Percentiles rank a stretch among this genome's conserved stretches.
Evolutionary conservation across 2,329 filamentous ascomycete species (phyloP).

Genomic region (Apiospora arundinis): DNA sequence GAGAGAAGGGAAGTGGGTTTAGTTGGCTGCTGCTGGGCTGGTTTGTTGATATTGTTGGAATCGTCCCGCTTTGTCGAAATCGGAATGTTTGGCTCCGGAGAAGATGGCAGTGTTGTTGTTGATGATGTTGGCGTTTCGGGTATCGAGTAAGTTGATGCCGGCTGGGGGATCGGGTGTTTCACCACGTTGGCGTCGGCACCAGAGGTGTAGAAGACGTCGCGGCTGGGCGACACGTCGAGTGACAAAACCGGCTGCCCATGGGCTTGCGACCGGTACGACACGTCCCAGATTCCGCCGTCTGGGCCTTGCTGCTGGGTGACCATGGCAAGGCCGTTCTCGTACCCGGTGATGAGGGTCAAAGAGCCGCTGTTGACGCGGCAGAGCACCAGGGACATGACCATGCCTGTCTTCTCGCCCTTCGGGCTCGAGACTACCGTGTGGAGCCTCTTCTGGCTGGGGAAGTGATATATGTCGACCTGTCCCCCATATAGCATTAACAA

Average conservation of each 20-base stretch:
- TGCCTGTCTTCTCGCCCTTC: constrained; percentile 65
- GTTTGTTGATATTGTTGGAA: not conserved
- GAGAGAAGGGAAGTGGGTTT: constrained; percentile 37
- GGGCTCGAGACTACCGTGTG: constrained; percentile 55
- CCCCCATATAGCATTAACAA: constrained; percentile 21
- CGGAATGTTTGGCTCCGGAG: not conserved
- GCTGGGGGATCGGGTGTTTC: constrained; percentile 70
- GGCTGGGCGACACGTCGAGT: constrained; percentile 59
- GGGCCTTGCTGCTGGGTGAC: constrained; percentile 61
- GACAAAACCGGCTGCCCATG: constrained; percentile 87
- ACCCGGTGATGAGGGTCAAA: constrained; percentile 75
- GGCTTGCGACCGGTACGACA: constrained; percentile 68
- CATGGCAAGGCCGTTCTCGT: constrained; percentile 82
- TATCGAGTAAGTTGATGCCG: not conserved
- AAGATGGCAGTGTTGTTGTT: not conserved
- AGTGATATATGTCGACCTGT: constrained; percentile 80
- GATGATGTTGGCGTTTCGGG: not conserved
- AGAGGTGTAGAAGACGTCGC: constrained; percentile 75
- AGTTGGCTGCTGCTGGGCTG: not conserved
- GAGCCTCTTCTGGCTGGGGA: constrained; percentile 76
- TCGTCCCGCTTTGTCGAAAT: not conserved
- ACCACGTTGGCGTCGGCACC: constrained; percentile 81
- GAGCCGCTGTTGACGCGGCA: constrained; percentile 52
- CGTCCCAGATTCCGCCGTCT: constrained; percentile 49
- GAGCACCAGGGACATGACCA: constrained; percentile 85